Evolutionary conservation across 495 filamentous ascomycete species (phyloP), one percentile per base, ranked within the genome.

Genomic region (Terfezia boudieri): DNA sequence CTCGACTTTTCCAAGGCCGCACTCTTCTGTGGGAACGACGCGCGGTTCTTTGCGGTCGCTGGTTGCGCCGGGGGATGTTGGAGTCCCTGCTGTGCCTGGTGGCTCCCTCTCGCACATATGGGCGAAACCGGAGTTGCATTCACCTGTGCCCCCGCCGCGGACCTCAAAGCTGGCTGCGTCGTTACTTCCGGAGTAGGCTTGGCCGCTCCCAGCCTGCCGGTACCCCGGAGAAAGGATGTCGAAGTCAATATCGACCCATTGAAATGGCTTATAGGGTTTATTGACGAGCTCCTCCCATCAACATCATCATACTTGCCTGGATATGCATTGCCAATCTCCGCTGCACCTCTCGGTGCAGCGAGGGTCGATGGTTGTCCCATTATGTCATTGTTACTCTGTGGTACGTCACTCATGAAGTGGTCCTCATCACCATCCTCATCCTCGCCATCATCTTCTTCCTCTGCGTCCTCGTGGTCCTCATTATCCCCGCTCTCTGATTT

Each of bases 381-480:
- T 14, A 14, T 46, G 12, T 14, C 41, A 9, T 2, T 20, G 4
- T 14, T 20, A 20, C 4, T 20, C 41, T 46, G 41, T 5, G 12
- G 14, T 14, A 4, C 41, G 1, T 46, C 41, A 14, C 14, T 20
- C 41, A 46, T 46, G 14, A 20, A 1, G 14, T 46, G 8, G 41
- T 46, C 41, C 14, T 9, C 41, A 46, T 46, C 41, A 14, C 12
- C 41, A 8, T 20, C 14, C 4, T 46, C 41, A 6, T 20, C 17
- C 41, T 16, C 41, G 32, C 63, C 58, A 6, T 60, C 61, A 55
- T 51, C 60, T 53, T 63, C 61, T 46, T 55, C 58, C 48, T 63
- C 57, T 8, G 54, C 54, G 12, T 64, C 61, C 32, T 61, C 56
- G 41, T 53, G 17, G 59, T 41, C 37, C 36, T 53, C 57, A 55